Evolutionary conservation across 169 alveolate genomes (phyloP).

Genomic region (Plasmodium chabaudi): DNA sequence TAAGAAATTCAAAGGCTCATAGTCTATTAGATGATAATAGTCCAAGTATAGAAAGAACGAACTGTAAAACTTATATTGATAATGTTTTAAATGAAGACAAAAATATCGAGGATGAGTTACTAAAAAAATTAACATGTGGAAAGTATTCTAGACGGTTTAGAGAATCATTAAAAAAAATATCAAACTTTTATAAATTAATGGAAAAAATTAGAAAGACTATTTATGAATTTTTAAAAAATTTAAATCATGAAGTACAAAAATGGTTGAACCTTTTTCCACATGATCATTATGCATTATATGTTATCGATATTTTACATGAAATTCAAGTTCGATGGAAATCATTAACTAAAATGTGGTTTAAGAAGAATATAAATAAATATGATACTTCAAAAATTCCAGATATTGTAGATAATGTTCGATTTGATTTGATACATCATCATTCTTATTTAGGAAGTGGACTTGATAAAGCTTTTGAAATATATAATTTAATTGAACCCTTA

Average conservation of each 20-base stretch:
- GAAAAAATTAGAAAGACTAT: conserved; percentile 63
- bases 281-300: conserved; percentile 83
- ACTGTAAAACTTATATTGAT: conserved; percentile 77
- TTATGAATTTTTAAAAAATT: conserved; percentile 77
- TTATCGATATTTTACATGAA: conserved; percentile 79
- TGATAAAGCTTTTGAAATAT: conserved; percentile 83
- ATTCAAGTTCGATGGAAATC: conserved; percentile 81
- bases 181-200: conserved; percentile 65
- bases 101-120: conserved; percentile 67
- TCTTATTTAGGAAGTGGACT: conserved; percentile 83
- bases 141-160: conserved; percentile 58
- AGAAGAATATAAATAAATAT: conserved; percentile 76
- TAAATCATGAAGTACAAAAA: conserved; percentile 82
- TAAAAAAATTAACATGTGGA: conserved; percentile 68
- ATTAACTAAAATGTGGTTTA: conserved; percentile 73
- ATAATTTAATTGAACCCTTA: conserved; percentile 81
- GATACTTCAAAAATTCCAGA: conserved; percentile 90
- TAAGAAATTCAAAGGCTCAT: conserved; percentile 85
- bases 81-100: conserved; percentile 30
- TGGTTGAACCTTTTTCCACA: conserved; percentile 84
- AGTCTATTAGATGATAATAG: conserved; percentile 81
- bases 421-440: conserved; percentile 90
- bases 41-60: conserved; percentile 78
- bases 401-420: conserved; percentile 87
- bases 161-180: conserved; percentile 67